A percentile compares a stretch with the other conserved stretches of the same genome.
Conservation (phyloP, 2,329 filamentous ascomycete species). For the Colletotrichum limetticola region DNA sequence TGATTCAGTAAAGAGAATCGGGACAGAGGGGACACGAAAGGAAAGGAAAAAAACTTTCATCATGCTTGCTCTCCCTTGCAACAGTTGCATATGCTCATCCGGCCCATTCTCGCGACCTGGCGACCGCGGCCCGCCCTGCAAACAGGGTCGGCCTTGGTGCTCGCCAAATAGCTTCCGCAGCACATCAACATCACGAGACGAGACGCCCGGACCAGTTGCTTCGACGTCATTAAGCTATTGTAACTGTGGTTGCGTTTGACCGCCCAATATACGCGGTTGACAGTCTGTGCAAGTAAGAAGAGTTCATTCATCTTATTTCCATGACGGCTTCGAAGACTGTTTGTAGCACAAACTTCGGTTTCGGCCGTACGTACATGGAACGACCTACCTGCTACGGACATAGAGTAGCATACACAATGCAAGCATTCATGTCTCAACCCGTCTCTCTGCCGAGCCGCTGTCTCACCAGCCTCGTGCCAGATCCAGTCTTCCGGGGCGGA, state of each 20-base stretch:
- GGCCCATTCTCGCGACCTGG: slow-evolving; percentile 28
- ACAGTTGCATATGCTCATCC: slow-evolving; percentile 6
- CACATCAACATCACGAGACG: slow-evolving; percentile 33
- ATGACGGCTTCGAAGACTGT: neutral
- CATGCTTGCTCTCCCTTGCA: slow-evolving; percentile 4
- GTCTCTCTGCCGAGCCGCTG: slow-evolving; percentile 5
- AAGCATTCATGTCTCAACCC: slow-evolving; percentile 18
- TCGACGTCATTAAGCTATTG: slow-evolving; percentile 23
- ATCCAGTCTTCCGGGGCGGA: slow-evolving; percentile 25
- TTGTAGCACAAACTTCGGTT: slow-evolving; percentile 5
- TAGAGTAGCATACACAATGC: slow-evolving; percentile 16
- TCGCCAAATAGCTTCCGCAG: slow-evolving; percentile 31
- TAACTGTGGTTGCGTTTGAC: neutral
- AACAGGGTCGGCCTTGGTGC: slow-evolving; percentile 14
- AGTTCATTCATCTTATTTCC: neutral
- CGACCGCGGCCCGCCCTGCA: slow-evolving; percentile 17
- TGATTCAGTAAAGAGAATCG: neutral
- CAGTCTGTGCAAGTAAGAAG: neutral
- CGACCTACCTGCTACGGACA: neutral
- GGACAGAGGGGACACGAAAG: neutral
- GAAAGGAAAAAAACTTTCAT: neutral
- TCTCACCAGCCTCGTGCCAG: slow-evolving; percentile 20
- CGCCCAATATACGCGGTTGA: neutral
- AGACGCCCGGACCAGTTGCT: slow-evolving; percentile 19
- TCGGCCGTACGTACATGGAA: slow-evolving; percentile 9